Evolutionary conservation across 2,329 filamentous ascomycete species (phyloP).

Genomic region (Paraconiothyrium sp.): DNA sequence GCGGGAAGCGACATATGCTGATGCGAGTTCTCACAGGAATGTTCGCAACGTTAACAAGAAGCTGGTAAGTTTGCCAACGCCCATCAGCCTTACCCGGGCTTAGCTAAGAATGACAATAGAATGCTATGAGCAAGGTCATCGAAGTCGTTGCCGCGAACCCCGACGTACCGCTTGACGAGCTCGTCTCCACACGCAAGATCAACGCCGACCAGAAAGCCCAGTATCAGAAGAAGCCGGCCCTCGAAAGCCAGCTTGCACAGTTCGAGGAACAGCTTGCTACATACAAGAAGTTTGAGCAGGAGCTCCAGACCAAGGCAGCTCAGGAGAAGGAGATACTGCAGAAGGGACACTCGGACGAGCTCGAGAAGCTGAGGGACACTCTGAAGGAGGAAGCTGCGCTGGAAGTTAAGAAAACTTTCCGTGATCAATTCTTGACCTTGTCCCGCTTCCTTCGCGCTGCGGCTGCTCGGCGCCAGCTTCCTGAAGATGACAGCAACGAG

Average conservation of each 20-base stretch:
- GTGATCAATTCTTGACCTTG: slow-evolving; percentile 73
- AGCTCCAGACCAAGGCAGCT: slow-evolving; percentile 70
- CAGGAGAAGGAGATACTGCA: slow-evolving; percentile 66
- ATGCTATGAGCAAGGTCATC: slow-evolving; percentile 77
- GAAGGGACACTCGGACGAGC: slow-evolving; percentile 64
- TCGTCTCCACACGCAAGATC: slow-evolving; percentile 76
- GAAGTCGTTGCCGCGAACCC: slow-evolving; percentile 73
- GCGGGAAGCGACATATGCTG: slow-evolving; percentile 24
- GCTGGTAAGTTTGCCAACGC: slow-evolving; percentile 70
- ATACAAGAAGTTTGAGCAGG: slow-evolving; percentile 78
- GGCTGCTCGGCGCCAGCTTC: slow-evolving; percentile 73
- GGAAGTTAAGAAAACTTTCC: slow-evolving; percentile 58
- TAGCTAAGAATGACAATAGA: slow-evolving; percentile 56
- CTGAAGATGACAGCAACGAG: slow-evolving; percentile 74
- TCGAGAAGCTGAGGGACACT: slow-evolving; percentile 64
- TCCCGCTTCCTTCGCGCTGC: slow-evolving; percentile 84
- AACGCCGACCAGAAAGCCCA: slow-evolving; percentile 83
- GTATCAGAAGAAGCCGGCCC: slow-evolving; percentile 77
- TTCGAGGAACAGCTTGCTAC: slow-evolving; percentile 78
- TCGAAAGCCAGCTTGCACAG: slow-evolving; percentile 73
- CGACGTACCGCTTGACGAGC: slow-evolving; percentile 75
- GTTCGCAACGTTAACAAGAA: slow-evolving; percentile 96
- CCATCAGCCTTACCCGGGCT: slow-evolving; percentile 13
- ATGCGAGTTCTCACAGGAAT: slow-evolving; percentile 64
- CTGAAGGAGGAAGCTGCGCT: slow-evolving; percentile 64